Percentiles rank a stretch among this genome's conserved stretches.
Evolutionary conservation across 805 yeast species (phyloP).

Genomic region (Hanseniaspora jakobsenii): DNA sequence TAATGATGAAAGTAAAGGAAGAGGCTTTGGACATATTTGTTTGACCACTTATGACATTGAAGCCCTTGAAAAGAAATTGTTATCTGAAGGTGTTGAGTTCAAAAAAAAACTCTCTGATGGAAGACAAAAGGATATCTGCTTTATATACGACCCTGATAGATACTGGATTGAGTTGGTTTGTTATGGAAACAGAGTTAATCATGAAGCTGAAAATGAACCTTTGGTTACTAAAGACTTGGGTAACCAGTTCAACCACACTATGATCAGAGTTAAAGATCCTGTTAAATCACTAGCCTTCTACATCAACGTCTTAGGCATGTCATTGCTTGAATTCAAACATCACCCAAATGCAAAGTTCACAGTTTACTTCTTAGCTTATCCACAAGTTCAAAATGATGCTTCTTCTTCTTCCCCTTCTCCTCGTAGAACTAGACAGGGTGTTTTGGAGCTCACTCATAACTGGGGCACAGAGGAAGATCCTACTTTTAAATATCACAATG

Average conservation of each 20-base stretch:
- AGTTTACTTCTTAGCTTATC: slow-evolving; percentile 57
- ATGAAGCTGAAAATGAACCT: slow-evolving; percentile 16
- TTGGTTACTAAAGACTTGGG: slow-evolving; percentile 19
- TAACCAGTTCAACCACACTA: slow-evolving; percentile 62
- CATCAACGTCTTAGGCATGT: slow-evolving; percentile 68
- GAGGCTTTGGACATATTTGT: slow-evolving; percentile 93
- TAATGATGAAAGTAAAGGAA: slow-evolving; percentile 57
- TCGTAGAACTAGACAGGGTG: slow-evolving; percentile 43
- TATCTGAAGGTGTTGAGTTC: slow-evolving; percentile 57
- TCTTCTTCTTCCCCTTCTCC: no score
- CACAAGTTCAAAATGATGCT: neutral
- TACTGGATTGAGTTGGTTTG: slow-evolving; percentile 90
- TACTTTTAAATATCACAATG: slow-evolving; percentile 67
- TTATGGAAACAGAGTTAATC: slow-evolving; percentile 29
- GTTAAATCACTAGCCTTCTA: slow-evolving; percentile 65
- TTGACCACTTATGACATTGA: slow-evolving; percentile 71
- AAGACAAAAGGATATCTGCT: slow-evolving; percentile 85
- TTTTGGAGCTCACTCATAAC: slow-evolving; percentile 85
- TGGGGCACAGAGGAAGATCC: slow-evolving; percentile 86
- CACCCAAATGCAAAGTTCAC: slow-evolving; percentile 67
- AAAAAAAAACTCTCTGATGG: slow-evolving; percentile 82
- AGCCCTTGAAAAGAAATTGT: slow-evolving; percentile 45
- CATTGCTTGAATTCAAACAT: slow-evolving; percentile 44
- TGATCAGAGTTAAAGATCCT: slow-evolving; percentile 88
- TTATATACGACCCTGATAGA: slow-evolving; percentile 89